phyloP scores from a whole-genome alignment of 2,329 filamentous ascomycete genomes.

The Penicillium expansum region DNA sequence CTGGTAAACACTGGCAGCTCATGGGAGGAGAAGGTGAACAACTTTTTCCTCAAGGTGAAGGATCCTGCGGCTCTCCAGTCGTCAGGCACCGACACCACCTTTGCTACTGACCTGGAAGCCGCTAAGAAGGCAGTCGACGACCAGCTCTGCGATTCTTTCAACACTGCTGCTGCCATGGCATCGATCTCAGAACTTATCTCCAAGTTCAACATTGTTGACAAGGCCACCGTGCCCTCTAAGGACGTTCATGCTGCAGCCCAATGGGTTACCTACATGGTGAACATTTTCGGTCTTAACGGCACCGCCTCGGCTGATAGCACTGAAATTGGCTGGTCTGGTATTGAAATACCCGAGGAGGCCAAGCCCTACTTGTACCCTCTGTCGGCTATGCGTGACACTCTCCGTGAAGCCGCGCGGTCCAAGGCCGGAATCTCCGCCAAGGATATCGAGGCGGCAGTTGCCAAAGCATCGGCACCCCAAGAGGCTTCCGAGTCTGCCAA shows the following conservation, averaged over 20 bases:
- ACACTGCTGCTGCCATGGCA: slow-evolving; percentile 77
- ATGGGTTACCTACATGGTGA: slow-evolving; percentile 80
- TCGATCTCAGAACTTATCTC: slow-evolving; percentile 75
- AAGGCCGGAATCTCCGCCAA: slow-evolving; percentile 43
- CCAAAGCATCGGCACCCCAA: slow-evolving; percentile 24
- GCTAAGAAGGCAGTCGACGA: slow-evolving; percentile 59
- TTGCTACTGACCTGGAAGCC: slow-evolving; percentile 50
- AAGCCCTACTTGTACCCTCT: slow-evolving; percentile 61
- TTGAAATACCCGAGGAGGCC: slow-evolving; percentile 59
- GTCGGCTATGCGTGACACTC: slow-evolving; percentile 55
- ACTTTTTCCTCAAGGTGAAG: slow-evolving; percentile 62
- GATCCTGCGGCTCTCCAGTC: slow-evolving; percentile 41
- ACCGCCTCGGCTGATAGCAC: slow-evolving; percentile 34
- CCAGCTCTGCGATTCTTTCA: slow-evolving; percentile 79
- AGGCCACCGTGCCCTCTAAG: slow-evolving; percentile 45
- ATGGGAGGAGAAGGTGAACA: slow-evolving; percentile 78
- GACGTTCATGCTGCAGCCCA: slow-evolving; percentile 59
- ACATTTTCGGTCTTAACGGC: slow-evolving; percentile 72
- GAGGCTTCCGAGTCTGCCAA: slow-evolving; percentile 30
- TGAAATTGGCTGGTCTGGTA: slow-evolving; percentile 63
- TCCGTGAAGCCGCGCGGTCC: slow-evolving; percentile 56
- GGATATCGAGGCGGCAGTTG: slow-evolving; percentile 41
- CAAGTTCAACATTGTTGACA: slow-evolving; percentile 63
- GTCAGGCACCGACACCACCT: slow-evolving; percentile 31
- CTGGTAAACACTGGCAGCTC: slow-evolving; percentile 69